Evolutionary conservation across 2,329 filamentous ascomycete genomes (phyloP).

Genomic region (Claviceps spartinae): DNA sequence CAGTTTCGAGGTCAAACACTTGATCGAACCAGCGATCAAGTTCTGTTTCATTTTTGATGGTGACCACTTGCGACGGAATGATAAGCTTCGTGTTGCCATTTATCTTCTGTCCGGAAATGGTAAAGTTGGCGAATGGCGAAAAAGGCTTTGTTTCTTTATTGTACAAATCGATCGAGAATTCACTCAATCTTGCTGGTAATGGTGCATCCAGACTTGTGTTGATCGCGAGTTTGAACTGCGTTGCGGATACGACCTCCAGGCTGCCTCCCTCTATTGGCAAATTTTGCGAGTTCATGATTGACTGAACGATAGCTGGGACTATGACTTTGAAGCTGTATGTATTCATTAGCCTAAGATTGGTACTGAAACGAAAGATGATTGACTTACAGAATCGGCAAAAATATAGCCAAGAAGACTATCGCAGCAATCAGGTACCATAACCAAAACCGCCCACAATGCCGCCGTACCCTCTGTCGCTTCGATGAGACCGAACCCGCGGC

Average conservation of each 20-base stretch:
- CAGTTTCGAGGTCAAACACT: conserved; percentile 24
- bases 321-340: conserved; percentile 28
- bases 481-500: not conserved
- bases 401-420: conserved; percentile 28
- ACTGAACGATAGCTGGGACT: conserved; percentile 31
- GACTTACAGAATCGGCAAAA: conserved; percentile 32
- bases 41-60: conserved; percentile 24
- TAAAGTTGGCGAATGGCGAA: conserved; percentile 12
- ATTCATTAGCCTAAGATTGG: not conserved
- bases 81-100: conserved; percentile 23
- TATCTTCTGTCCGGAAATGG: conserved; percentile 11
- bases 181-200: conserved; percentile 22
- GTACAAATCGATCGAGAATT: conserved; percentile 26
- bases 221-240: conserved; percentile 21
- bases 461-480: conserved; percentile 24
- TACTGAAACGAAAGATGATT: not conserved
- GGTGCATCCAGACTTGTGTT: conserved; percentile 24
- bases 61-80: conserved; percentile 21
- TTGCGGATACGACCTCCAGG: conserved; percentile 20
- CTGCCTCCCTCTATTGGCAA: conserved; percentile 25
- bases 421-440: conserved; percentile 28
- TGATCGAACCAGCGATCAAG: conserved; percentile 24
- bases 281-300: conserved; percentile 27
- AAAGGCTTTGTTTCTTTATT: conserved; percentile 19
- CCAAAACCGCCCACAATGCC: conserved; percentile 29